These are phyloP conservation scores for Cordyceps militaris DNA, from an alignment of 2,329 filamentous ascomycete genomes.

Conservation along the genomic window DNA sequence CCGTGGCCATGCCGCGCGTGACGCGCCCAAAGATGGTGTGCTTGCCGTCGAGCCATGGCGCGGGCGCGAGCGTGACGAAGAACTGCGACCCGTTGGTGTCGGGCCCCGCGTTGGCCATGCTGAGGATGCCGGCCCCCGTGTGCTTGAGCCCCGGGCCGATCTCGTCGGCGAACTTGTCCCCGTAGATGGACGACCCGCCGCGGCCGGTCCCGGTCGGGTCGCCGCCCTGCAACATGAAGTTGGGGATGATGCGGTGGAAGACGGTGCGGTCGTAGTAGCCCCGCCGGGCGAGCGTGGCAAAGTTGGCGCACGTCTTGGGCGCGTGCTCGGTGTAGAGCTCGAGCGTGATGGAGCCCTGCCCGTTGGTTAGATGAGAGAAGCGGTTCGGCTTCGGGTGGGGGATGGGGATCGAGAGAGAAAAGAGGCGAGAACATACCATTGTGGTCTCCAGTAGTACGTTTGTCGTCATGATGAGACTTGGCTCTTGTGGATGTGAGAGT, in stretches of 20 bases:
- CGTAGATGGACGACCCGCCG: constrained; percentile 84
- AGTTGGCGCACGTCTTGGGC: constrained; percentile 85
- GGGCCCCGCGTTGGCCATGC: constrained; percentile 92
- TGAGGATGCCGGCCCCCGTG: constrained; percentile 86
- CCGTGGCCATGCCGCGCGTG: constrained; percentile 71
- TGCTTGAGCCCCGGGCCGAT: constrained; percentile 73
- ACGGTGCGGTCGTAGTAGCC: constrained; percentile 83
- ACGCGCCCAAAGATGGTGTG: constrained; percentile 95
- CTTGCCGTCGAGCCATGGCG: constrained; percentile 94
- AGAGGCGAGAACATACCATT: constrained; percentile 52
- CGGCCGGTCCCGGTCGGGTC: constrained; percentile 92
- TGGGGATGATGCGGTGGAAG: constrained; percentile 91
- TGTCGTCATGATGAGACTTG: constrained; percentile 55
- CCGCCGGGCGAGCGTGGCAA: constrained; percentile 67
- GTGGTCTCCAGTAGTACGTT: constrained; percentile 77
- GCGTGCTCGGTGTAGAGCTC: constrained; percentile 90
- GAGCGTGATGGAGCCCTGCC: constrained; percentile 70
- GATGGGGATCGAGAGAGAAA: not conserved
- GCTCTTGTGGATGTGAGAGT: not conserved
- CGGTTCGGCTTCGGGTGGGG: not conserved
- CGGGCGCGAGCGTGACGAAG: constrained; percentile 89
- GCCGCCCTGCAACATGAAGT: constrained; percentile 95
- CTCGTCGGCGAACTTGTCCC: constrained; percentile 91
- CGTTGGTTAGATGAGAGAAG: not conserved
- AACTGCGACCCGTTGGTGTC: constrained; percentile 95